Evolutionary conservation across 352 stramenopile genomes (phyloP).

Genomic region (Paralagenidium karlingii): DNA sequence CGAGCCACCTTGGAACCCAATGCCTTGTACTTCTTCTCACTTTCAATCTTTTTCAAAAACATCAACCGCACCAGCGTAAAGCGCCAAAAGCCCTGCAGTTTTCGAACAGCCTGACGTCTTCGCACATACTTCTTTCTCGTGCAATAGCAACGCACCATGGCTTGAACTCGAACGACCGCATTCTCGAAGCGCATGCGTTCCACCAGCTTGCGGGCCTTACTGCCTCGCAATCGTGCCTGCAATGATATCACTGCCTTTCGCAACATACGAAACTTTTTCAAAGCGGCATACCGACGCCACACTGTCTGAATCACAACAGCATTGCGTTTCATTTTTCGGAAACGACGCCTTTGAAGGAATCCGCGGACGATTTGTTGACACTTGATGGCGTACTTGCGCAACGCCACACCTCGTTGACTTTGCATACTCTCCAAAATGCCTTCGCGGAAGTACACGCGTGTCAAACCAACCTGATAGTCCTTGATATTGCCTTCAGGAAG

Average conservation of each 20-base stretch:
- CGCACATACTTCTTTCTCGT: slow-evolving; percentile 39
- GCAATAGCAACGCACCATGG: slow-evolving; percentile 43
- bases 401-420: slow-evolving; percentile 47
- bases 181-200: slow-evolving; percentile 64
- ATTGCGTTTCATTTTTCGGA: slow-evolving; percentile 24
- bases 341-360: slow-evolving; percentile 43
- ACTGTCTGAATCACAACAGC: slow-evolving; percentile 58
- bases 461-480: slow-evolving; percentile 81
- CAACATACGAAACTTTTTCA: slow-evolving; percentile 35
- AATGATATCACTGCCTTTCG: slow-evolving; percentile 33
- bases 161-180: slow-evolving; percentile 62
- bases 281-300: slow-evolving; percentile 53
- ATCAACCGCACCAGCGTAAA: slow-evolving; percentile 63
- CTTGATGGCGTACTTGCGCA: slow-evolving; percentile 64
- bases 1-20: slow-evolving; percentile 60
- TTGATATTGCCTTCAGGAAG: slow-evolving; percentile 55
- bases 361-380: slow-evolving; percentile 62
- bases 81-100: slow-evolving; percentile 67
- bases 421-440: slow-evolving; percentile 69
- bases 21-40: slow-evolving; percentile 65
- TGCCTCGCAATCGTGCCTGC: slow-evolving; percentile 47
- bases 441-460: slow-evolving; percentile 79
- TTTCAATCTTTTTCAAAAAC: slow-evolving; percentile 70
- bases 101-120: slow-evolving; percentile 22
- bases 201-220: slow-evolving; percentile 45